These are phyloP conservation scores for Monilinia aucupariae DNA, from an alignment of 2,329 filamentous ascomycete species.

Conservation along the genomic window DNA sequence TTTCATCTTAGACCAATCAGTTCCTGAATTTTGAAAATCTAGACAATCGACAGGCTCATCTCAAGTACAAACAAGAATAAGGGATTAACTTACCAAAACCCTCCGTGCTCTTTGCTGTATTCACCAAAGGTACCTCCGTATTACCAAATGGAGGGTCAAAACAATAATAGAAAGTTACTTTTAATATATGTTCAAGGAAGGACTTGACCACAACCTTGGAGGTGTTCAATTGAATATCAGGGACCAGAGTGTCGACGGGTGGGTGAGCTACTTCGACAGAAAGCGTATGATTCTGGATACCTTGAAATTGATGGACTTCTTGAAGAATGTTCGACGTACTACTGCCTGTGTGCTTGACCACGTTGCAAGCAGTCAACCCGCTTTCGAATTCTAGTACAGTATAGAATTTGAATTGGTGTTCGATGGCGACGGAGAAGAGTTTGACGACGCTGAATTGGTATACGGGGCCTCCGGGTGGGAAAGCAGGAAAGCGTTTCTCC, in stretches of 20 bases:
- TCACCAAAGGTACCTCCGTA: not conserved
- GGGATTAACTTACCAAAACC: not conserved
- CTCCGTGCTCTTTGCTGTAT: not conserved
- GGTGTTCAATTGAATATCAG: not conserved
- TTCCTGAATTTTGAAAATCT: no score
- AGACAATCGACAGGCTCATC: not conserved
- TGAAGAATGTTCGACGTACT: not conserved
- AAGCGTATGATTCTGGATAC: not conserved
- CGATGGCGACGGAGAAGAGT: not conserved
- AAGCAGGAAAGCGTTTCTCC: not conserved
- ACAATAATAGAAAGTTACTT: not conserved
- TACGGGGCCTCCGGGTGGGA: not conserved
- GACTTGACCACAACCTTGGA: not conserved
- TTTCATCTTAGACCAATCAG: not conserved
- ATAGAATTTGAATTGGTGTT: not conserved
- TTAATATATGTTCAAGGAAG: not conserved
- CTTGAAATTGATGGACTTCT: not conserved
- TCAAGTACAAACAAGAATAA: not conserved
- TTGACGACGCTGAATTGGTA: not conserved
- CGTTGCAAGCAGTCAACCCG: not conserved
- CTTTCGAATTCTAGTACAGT: not conserved
- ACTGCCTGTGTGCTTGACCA: no score
- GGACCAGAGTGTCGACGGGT: rapidly evolving
- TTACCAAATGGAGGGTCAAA: not conserved
- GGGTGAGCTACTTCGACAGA: not conserved